These are phyloP conservation scores for Lophiostoma macrostomum DNA, from an alignment of 495 filamentous ascomycete genomes.

Conservation along the genomic window DNA sequence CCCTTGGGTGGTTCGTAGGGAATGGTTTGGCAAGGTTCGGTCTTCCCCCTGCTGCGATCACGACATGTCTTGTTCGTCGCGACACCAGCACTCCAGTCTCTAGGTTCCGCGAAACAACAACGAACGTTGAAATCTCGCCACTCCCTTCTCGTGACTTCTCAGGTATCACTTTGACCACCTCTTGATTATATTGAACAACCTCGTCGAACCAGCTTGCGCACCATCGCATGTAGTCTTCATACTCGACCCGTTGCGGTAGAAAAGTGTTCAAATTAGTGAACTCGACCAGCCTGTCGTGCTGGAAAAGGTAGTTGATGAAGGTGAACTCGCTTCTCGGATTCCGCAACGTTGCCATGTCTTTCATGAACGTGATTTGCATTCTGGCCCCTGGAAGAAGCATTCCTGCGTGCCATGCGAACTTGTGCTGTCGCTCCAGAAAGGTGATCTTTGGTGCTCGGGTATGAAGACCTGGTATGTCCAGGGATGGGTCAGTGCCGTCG, in stretches of 20 bases:
- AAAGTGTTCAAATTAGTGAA: slow-evolving; percentile 92
- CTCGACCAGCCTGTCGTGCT: slow-evolving; percentile 71
- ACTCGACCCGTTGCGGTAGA: slow-evolving; percentile 80
- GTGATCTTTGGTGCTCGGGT: slow-evolving; percentile 61
- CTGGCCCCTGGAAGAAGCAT: slow-evolving; percentile 91
- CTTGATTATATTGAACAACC: slow-evolving; percentile 71
- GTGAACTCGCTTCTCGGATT: slow-evolving; percentile 90
- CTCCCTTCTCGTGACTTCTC: slow-evolving; percentile 38
- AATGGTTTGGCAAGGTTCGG: slow-evolving; percentile 71
- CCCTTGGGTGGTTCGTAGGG: slow-evolving; percentile 56
- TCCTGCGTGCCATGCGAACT: slow-evolving; percentile 88
- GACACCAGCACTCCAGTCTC: slow-evolving; percentile 51
- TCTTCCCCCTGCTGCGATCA: slow-evolving; percentile 80
- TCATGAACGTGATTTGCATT: slow-evolving; percentile 98
- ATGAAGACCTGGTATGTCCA: slow-evolving; percentile 27
- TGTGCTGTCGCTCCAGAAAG: slow-evolving; percentile 79
- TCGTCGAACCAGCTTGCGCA: slow-evolving; percentile 78
- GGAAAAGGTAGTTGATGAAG: slow-evolving; percentile 89
- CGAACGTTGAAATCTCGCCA: slow-evolving; percentile 51
- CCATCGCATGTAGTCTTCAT: slow-evolving; percentile 93
- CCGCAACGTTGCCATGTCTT: slow-evolving; percentile 86
- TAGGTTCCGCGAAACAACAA: slow-evolving; percentile 53
- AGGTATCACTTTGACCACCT: slow-evolving; percentile 63
- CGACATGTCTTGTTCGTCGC: slow-evolving; percentile 70
- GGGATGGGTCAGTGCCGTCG: slow-evolving; percentile 23